A percentile compares a stretch with the other conserved stretches of the same genome.
Evolutionary conservation across 495 filamentous ascomycete genomes (phyloP).

Genomic region (Xylaria telfairii): DNA sequence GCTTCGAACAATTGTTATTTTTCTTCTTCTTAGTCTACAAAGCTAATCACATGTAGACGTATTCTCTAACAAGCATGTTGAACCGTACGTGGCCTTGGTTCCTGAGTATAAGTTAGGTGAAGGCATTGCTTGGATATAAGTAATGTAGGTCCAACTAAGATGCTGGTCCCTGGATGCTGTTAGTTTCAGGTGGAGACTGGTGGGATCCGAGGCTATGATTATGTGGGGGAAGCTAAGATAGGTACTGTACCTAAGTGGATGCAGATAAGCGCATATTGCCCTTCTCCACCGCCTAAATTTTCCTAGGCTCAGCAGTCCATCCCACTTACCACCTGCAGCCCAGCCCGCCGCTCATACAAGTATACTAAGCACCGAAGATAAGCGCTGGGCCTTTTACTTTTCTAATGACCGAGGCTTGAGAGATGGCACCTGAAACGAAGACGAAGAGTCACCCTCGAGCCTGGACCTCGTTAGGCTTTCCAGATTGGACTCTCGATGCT

Average conservation of each 20-base stretch:
- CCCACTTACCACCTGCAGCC: not conserved
- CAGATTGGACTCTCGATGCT: conserved; percentile 89
- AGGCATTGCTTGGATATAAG: too few species aligned
- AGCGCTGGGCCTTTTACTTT: not conserved
- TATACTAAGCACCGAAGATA: not conserved
- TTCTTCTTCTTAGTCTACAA: not conserved
- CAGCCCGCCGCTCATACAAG: not conserved
- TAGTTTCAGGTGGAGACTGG: too few species aligned
- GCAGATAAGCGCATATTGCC: conserved; percentile 18
- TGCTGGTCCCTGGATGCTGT: not conserved
- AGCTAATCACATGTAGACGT: not conserved
- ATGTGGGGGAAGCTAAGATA: too few species aligned
- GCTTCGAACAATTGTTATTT: not conserved
- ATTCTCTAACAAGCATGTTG: not conserved
- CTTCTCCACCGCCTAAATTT: conserved; percentile 26
- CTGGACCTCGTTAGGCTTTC: conserved; percentile 83
- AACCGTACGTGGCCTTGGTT: not conserved
- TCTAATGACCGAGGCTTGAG: not conserved
- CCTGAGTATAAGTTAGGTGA: not conserved
- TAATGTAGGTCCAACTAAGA: too few species aligned
- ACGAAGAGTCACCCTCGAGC: conserved; percentile 60
- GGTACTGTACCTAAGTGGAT: too few species aligned
- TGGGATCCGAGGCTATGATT: too few species aligned
- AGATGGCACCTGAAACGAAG: conserved; percentile 47
- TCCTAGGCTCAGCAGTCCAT: conserved; percentile 1